Base-by-base conservation (phyloP, 441 rosid species). In the Mallotus japonicus region DNA sequence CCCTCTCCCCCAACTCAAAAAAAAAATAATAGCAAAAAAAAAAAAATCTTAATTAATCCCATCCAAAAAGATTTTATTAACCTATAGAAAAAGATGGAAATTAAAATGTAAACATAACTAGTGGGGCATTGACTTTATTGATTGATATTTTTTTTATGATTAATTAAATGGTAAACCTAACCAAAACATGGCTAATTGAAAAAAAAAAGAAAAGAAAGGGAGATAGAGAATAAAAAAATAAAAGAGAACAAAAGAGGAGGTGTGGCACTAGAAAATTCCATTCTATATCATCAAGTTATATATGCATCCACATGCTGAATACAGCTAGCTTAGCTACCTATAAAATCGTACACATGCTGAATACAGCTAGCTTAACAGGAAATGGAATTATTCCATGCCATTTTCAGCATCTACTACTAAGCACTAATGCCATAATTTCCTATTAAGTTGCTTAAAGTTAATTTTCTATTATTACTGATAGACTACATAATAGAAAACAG, bases 331-430 rank as follows among this genome's bases (percentile, higher is more conserved):
- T 28, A 22, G 46, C 46, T 49, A 49, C 9, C 9, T 32, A 2
- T 32, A 2, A 28, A 28, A 2, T 28, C 32, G 2, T 62, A 24
- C 0, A 19, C 16, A 62, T 11, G 51, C 15, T 63, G 50, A 24
- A 42, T 66, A 66, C 70, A 66, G 70, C 70, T 50, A 14, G 40
- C 6, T 51, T 67, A 34, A 14, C 22, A 37, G 16, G 57, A 6
- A 8, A 5, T 28, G 56, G 42, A 22, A 50, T 66, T 67, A 51
- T 66, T 49, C 47, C 49, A 49, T 7, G 12, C 28, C 22, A 56
- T 16, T 20, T 54, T 3, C 19, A 13, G 14, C n/a, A 8, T 7
- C 57, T 14, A 49, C 58, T 15, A 50, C 53, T n/a, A n/a, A n/a
- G n/a, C n/a, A n/a, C n/a, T 64, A 9, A 64, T 62, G 17, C 57